phyloP scores from a whole-genome alignment of 2,329 filamentous ascomycete species.

The Lizonia empirigonia region DNA sequence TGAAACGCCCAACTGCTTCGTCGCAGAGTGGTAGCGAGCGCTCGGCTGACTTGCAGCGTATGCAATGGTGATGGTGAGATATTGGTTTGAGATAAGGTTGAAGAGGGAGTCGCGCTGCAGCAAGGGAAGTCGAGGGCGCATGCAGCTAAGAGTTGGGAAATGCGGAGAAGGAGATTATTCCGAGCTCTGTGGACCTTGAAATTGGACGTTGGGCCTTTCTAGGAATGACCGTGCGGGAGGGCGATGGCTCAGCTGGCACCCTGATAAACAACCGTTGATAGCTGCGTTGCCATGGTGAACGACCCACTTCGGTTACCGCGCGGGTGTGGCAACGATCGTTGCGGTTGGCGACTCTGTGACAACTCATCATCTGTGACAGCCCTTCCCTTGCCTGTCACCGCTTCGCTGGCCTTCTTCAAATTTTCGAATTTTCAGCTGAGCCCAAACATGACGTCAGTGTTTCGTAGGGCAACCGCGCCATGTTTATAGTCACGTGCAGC shows the following conservation, averaged over 20 bases:
- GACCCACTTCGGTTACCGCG: conserved; percentile 14
- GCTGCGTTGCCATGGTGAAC: conserved; percentile 16
- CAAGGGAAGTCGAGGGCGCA: conserved; percentile 24
- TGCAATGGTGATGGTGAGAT: conserved; percentile 4
- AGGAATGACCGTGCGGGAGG: conserved; percentile 21
- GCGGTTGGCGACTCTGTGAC: conserved; percentile 5
- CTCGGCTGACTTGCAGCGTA: conserved; percentile 4
- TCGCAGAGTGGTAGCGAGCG: conserved; percentile 8
- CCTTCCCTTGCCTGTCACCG: conserved; percentile 12
- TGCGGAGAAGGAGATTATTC: conserved; percentile 33
- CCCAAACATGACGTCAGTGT: conserved; percentile 11
- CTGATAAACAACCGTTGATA: conserved; percentile 21
- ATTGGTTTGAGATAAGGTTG: conserved; percentile 5
- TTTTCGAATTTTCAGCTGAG: conserved; percentile 17
- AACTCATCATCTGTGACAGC: conserved; percentile 15
- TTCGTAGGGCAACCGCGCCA: conserved; percentile 1
- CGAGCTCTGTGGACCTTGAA: conserved; percentile 23
- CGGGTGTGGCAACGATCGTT: conserved; percentile 12
- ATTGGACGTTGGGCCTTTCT: conserved; percentile 20
- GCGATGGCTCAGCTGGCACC: conserved; percentile 14
- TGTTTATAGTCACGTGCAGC: not conserved
- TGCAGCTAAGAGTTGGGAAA: conserved; percentile 33
- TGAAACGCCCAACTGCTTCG: conserved; percentile 14
- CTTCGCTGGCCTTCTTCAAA: conserved; percentile 16
- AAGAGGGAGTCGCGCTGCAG: conserved; percentile 11